Evolutionary conservation across 768 basidiomycete genomes (phyloP), one percentile per base, ranked within the genome.

Genomic region (Harrya chromipes): DNA sequence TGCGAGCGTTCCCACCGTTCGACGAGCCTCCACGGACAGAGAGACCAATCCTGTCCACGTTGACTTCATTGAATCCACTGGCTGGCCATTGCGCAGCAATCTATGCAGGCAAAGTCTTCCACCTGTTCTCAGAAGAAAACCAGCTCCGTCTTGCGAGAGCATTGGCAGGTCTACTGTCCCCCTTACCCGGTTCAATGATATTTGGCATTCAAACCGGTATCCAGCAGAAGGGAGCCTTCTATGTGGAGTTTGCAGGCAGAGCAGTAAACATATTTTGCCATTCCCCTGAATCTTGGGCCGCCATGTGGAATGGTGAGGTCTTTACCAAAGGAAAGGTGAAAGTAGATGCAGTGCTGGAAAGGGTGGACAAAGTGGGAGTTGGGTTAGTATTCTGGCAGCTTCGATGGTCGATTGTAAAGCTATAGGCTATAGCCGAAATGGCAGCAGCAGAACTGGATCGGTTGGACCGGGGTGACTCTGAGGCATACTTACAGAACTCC

Each of bases 21-120:
- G 55, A 63, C 6, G 39, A 60, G 17, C 53, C 63, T 4, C 63
- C 67, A 20, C 49, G 54, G 6, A 38, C 56, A 11, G 49, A 56
- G 4, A 24, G 13, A 6, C 74, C 71, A 0, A 54, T 58, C 34
- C 53, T 80, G 23, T 24, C 52, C 6, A 52, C 65, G 0, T 49
- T 81, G 44, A 70, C 57, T 0, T 75, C 79, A 2, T 69, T 84
- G 26, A 78, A 65, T 17, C 73, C 75, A 0, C 67, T 83, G 2
- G 73, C 61, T 34, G 78, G 79, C 0, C 76, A 69, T 26, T 67
- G 81, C 39, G 72, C 79, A 7, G 76, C 69, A 6, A 77, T 84
- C 36, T 74, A 78, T 47, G 74, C 75, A 0, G 71, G 72, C 3
- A 66, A 73, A 9, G 69, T 84, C 55, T 82, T 84, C 54, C 68